A percentile compares a stretch with the other conserved stretches of the same genome.
Evolutionary conservation across 2,329 filamentous ascomycete genomes (phyloP).

Genomic region (Colletotrichum melonis): DNA sequence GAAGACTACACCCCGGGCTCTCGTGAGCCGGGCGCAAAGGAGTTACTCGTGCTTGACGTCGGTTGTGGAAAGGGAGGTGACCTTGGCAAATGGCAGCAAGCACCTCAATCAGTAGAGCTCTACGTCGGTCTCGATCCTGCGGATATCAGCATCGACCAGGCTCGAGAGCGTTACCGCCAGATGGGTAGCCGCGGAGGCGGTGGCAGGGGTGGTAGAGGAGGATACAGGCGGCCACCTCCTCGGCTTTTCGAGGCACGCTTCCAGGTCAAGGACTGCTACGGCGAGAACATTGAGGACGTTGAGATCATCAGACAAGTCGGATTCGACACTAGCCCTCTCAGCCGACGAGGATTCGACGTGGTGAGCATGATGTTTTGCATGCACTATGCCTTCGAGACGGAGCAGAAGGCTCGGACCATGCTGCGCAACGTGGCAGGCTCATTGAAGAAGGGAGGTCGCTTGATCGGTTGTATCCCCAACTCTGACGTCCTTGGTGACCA

Average conservation of each 20-base stretch:
- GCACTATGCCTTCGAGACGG: slow-evolving; percentile 97
- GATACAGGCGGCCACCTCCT: slow-evolving; percentile 58
- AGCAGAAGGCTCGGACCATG: slow-evolving; percentile 91
- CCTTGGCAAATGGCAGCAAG: slow-evolving; percentile 94
- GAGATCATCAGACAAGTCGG: slow-evolving; percentile 87
- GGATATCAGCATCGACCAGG: slow-evolving; percentile 91
- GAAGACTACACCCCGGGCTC: slow-evolving; percentile 77
- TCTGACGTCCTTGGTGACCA: slow-evolving; percentile 87
- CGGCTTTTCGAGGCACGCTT: slow-evolving; percentile 88
- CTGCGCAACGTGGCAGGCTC: slow-evolving; percentile 90
- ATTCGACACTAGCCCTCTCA: slow-evolving; percentile 81
- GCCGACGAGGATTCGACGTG: slow-evolving; percentile 89
- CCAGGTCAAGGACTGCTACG: slow-evolving; percentile 91
- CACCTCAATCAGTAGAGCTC: slow-evolving; percentile 88
- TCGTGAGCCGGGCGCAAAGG: slow-evolving; percentile 65
- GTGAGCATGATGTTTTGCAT: slow-evolving; percentile 99
- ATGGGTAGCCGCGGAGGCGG: slow-evolving; percentile 73
- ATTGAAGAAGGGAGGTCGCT: slow-evolving; percentile 92
- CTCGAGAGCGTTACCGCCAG: slow-evolving; percentile 81
- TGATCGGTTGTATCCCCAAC: slow-evolving; percentile 97
- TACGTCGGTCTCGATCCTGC: slow-evolving; percentile 96
- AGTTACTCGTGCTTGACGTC: slow-evolving; percentile 88
- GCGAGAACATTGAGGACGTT: slow-evolving; percentile 83
- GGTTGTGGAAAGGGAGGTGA: slow-evolving; percentile 98
- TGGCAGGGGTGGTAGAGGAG: slow-evolving; percentile 65